Evolutionary conservation across 495 filamentous ascomycete genomes (phyloP).

Genomic region (Aspergillus sclerotioniger): DNA sequence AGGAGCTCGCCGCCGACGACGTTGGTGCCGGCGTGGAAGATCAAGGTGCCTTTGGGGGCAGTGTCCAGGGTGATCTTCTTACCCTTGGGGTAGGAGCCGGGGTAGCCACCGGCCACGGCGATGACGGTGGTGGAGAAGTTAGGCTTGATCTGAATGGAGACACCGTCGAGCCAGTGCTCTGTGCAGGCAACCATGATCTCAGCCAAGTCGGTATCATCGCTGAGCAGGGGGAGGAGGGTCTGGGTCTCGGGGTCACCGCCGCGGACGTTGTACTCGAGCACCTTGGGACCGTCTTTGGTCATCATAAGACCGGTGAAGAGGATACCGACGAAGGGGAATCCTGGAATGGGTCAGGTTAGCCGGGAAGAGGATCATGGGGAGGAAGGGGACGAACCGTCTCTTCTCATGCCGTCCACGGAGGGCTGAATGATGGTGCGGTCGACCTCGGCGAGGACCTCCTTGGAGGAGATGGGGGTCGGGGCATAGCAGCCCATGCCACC

Average conservation of each 20-base stretch:
- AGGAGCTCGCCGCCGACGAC: constrained; percentile 59
- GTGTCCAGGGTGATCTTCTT: constrained; percentile 64
- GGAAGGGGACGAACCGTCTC: constrained; percentile 52
- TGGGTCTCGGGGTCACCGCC: constrained; percentile 97
- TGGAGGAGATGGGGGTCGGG: constrained; percentile 78
- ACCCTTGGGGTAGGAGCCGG: constrained; percentile 81
- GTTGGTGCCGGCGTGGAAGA: constrained; percentile 93
- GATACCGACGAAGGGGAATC: constrained; percentile 76
- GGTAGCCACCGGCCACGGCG: constrained; percentile 92
- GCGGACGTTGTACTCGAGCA: constrained; percentile 94
- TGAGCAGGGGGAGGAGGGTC: constrained; percentile 81
- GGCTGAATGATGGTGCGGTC: constrained; percentile 83
- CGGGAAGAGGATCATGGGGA: not conserved
- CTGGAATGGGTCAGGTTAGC: constrained; percentile 22
- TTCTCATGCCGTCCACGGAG: constrained; percentile 83
- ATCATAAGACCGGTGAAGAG: constrained; percentile 98
- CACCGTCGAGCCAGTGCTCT: constrained; percentile 66
- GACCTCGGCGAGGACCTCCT: constrained; percentile 70
- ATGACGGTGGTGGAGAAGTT: constrained; percentile 86
- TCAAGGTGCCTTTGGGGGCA: constrained; percentile 53
- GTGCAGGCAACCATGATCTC: constrained; percentile 88
- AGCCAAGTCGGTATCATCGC: constrained; percentile 78
- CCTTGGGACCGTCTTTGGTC: constrained; percentile 79
- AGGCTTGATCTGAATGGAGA: constrained; percentile 63
- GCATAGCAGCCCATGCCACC: constrained; percentile 99